Evolutionary conservation across 2,329 filamentous ascomycete genomes (phyloP), one percentile per base, ranked within the genome.

Genomic region (Fusarium camptoceras): DNA sequence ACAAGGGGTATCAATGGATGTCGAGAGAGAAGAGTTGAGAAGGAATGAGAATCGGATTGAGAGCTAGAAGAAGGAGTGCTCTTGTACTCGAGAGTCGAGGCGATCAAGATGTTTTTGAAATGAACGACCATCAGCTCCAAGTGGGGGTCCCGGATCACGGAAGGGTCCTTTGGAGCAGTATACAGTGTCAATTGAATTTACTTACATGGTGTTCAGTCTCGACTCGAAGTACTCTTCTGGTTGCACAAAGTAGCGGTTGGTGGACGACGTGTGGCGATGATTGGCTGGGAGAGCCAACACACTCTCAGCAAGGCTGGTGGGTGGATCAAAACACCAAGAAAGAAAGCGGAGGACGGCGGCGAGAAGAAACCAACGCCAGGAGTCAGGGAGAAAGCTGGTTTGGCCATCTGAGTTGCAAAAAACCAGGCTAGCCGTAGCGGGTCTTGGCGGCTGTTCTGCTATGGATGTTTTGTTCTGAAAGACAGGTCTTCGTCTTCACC

Each of bases 321-420:
- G 67, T 71, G 67, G 67, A 71, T 62, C 54, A 60, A 60, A 67
- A 58, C 49, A 66, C 65, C 55, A 64, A 71, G 46, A 64, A 64
- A 71, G 46, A 64, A 34, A 24, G 46, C 61, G 47, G 55, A 31
- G 57, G 57, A 46, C 61, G 60, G 50, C 61, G 48, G 62, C 62
- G 39, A 68, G 41, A 44, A 39, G 27, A 48, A 57, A 41, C 48
- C 34, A 50, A 50, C 22, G 22, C 25, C 34, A 34, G 22, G 30
- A 50, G 48, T 20, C 31, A 54, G 39, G 48, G 48, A 48, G 51
- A 70, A 56, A 58, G 31, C 34, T 59, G 49, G 54, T 46, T 53
- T 49, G 56, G 39, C 24, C 18, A 41, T 41, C 31, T 20, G 24
- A 51, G 7, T 41, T 41, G 27, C 44, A 62, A 53, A 20, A n/a